These are phyloP conservation scores for Juncus inflexus DNA, from an alignment of 176 grass and related monocot species.

Conservation along the genomic window DNA sequence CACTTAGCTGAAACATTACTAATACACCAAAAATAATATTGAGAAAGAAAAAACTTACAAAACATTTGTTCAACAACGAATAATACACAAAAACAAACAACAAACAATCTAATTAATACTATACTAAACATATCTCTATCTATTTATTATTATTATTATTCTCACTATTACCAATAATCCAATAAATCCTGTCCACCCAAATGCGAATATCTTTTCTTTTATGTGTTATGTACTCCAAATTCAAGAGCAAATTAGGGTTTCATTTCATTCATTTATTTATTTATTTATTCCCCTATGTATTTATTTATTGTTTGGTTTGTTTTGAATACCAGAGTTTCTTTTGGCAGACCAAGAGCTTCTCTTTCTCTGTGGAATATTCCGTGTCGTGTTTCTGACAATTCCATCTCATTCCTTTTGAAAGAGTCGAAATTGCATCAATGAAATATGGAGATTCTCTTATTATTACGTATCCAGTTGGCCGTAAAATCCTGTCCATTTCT, in stretches of 20 bases:
- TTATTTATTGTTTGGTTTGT: slow-evolving; percentile 23
- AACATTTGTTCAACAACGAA: slow-evolving; percentile 4
- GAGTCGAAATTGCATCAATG: slow-evolving; percentile 55
- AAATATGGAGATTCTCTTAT: slow-evolving; percentile 82
- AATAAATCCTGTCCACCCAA: slow-evolving; percentile 9
- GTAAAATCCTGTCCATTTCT: slow-evolving; percentile 95
- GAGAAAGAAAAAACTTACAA: too few species aligned
- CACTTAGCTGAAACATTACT: too few species aligned
- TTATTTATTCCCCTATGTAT: slow-evolving; percentile 3
- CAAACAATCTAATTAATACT: slow-evolving; percentile 23
- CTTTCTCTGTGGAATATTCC: slow-evolving; percentile 59
- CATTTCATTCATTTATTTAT: not conserved
- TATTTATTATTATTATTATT: slow-evolving; percentile 26
- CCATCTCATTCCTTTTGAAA: slow-evolving; percentile 91
- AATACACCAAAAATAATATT: too few species aligned
- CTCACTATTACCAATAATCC: not conserved
- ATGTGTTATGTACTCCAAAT: slow-evolving; percentile 22
- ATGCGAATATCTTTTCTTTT: slow-evolving; percentile 12
- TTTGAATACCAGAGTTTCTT: slow-evolving; percentile 83
- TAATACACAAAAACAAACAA: slow-evolving; percentile 9
- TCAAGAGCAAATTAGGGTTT: not conserved
- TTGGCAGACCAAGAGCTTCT: slow-evolving; percentile 84
- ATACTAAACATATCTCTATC: slow-evolving; percentile 27
- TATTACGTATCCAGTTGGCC: slow-evolving; percentile 63
- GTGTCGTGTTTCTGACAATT: slow-evolving; percentile 58